A percentile compares a stretch with the other conserved stretches of the same genome.
Evolutionary conservation across 805 yeast genomes (phyloP).

Genomic region (Ogataea haglerorum): DNA sequence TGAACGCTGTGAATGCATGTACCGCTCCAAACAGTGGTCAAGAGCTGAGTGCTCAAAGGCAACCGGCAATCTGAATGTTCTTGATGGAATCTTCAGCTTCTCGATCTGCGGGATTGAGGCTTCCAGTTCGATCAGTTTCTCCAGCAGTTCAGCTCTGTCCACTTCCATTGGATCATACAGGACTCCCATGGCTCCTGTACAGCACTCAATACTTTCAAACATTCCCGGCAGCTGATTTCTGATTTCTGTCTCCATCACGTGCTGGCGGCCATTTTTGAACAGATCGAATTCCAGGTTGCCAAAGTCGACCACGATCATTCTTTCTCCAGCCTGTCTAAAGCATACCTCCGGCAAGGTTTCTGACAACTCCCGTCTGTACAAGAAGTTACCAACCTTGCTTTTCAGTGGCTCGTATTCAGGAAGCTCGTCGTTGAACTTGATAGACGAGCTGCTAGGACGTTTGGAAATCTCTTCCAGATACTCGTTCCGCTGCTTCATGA

Average conservation of each 20-base stretch:
- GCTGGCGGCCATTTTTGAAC: constrained; percentile 65
- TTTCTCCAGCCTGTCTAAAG: constrained; percentile 96
- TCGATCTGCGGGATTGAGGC: constrained; percentile 65
- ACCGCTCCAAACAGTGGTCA: constrained; percentile 82
- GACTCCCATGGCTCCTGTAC: constrained; percentile 89
- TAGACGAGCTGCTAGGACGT: constrained; percentile 33
- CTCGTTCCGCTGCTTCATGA: constrained; percentile 59
- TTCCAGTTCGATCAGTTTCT: constrained; percentile 68
- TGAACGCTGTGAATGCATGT: constrained; percentile 87
- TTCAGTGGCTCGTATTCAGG: constrained; percentile 36
- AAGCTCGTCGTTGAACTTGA: constrained; percentile 67
- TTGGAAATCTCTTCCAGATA: constrained; percentile 39
- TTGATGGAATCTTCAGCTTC: constrained; percentile 82
- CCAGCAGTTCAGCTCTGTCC: constrained; percentile 58
- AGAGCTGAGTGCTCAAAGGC: constrained; percentile 92
- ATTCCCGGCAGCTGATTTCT: constrained; percentile 61
- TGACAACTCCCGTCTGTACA: constrained; percentile 25
- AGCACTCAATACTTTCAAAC: constrained; percentile 91
- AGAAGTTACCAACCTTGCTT: constrained; percentile 4
- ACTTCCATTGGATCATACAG: constrained; percentile 68
- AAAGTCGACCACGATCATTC: constrained; percentile 86
- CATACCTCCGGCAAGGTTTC: constrained; percentile 62
- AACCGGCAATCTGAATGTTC: constrained; percentile 83
- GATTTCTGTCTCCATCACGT: constrained; percentile 73
- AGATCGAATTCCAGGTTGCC: constrained; percentile 85